Conservation (phyloP, 768 basidiomycete species). For the Tylopilus felleus region DNA sequence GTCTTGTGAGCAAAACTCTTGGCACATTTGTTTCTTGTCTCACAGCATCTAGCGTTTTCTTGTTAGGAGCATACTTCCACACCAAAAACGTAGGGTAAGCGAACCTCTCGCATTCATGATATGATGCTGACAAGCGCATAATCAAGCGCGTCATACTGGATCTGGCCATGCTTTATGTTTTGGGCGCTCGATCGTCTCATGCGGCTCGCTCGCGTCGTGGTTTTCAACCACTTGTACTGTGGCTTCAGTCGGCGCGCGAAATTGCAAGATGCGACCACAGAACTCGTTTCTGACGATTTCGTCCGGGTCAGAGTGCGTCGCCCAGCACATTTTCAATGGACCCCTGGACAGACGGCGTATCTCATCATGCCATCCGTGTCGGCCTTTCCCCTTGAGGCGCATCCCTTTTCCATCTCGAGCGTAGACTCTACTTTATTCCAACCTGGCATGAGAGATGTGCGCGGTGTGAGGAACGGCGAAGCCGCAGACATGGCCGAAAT, state of each 20-base stretch:
- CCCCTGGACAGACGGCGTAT: conserved; percentile 53
- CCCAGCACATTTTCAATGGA: conserved; percentile 48
- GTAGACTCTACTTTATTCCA: conserved; percentile 28
- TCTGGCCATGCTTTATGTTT: conserved; percentile 31
- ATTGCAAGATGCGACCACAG: conserved; percentile 37
- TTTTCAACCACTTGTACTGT: conserved; percentile 43
- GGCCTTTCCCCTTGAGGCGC: conserved; percentile 45
- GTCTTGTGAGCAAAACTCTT: conserved; percentile 35
- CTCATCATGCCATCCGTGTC: conserved; percentile 49
- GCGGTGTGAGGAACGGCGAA: not conserved
- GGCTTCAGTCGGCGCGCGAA: conserved; percentile 23
- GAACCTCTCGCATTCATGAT: not conserved
- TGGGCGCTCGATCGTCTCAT: conserved; percentile 48
- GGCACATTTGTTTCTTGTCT: not conserved
- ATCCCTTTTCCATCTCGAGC: conserved; percentile 63
- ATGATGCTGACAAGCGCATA: not conserved
- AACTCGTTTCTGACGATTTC: conserved; percentile 44
- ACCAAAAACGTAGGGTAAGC: conserved; percentile 21
- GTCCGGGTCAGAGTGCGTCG: conserved; percentile 45
- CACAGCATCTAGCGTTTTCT: conserved; percentile 24
- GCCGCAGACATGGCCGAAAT: not conserved
- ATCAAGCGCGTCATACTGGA: conserved; percentile 23
- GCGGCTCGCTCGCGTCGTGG: conserved; percentile 43
- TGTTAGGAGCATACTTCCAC: conserved; percentile 44
- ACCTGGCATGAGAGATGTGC: not conserved